Conservation (phyloP, 1,284 basidiomycete genomes). For the Sporisorium scitamineum region DNA sequence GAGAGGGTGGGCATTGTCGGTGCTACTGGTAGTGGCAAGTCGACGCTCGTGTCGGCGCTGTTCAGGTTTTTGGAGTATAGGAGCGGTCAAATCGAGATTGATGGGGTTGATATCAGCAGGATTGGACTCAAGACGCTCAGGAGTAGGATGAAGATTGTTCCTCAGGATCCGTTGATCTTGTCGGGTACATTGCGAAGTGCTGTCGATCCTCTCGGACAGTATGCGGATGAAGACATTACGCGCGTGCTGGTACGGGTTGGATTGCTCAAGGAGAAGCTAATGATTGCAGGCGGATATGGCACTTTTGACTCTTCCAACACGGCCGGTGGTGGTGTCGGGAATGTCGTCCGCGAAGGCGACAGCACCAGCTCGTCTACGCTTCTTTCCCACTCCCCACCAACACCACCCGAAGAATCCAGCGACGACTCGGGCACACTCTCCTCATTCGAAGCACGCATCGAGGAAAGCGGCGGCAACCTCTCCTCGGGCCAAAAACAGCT, state of each 20-base stretch:
- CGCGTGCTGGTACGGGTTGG: slow-evolving; percentile 66
- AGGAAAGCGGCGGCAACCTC: slow-evolving; percentile 67
- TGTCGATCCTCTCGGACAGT: slow-evolving; percentile 66
- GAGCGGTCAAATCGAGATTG: slow-evolving; percentile 78
- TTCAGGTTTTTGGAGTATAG: slow-evolving; percentile 79
- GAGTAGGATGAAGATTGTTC: slow-evolving; percentile 57
- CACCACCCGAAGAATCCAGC: neutral
- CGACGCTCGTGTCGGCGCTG: slow-evolving; percentile 79
- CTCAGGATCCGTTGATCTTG: slow-evolving; percentile 69
- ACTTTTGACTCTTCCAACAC: slow-evolving; percentile 16
- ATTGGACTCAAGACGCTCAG: slow-evolving; percentile 71
- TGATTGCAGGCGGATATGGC: slow-evolving; percentile 13
- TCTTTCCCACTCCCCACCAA: neutral
- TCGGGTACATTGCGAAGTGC: slow-evolving; percentile 68
- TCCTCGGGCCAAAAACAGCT: slow-evolving; percentile 69
- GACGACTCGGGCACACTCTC: slow-evolving; percentile 51
- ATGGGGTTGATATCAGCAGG: slow-evolving; percentile 74
- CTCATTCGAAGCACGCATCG: slow-evolving; percentile 62
- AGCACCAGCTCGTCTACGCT: slow-evolving; percentile 24
- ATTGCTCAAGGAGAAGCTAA: slow-evolving; percentile 49
- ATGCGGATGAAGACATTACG: slow-evolving; percentile 64
- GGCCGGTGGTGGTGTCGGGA: neutral
- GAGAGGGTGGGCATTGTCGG: slow-evolving; percentile 74
- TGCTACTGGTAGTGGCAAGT: slow-evolving; percentile 75
- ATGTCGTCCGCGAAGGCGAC: neutral